Conservation (phyloP, 2,329 filamentous ascomycete genomes). For the Trichoderma afroharzianum region DNA sequence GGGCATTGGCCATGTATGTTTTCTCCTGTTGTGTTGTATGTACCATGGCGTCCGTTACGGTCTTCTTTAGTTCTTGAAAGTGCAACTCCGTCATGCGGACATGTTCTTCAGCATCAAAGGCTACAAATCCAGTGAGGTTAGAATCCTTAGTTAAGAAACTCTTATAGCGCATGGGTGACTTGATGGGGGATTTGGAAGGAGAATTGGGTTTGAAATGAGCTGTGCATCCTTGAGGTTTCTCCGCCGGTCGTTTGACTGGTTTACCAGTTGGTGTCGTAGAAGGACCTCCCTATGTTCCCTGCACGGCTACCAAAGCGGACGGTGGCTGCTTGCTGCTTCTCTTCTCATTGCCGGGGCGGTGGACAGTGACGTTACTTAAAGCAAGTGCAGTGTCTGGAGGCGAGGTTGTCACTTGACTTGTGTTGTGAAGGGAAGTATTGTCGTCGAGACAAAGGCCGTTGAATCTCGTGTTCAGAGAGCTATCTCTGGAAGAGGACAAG, state of each 20-base stretch:
- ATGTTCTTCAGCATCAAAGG: slow-evolving; percentile 74
- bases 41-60: slow-evolving; percentile 52
- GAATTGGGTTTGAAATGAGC: slow-evolving; percentile 31
- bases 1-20: slow-evolving; percentile 67
- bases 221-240: slow-evolving; percentile 32
- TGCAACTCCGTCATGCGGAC: slow-evolving; percentile 74
- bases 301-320: slow-evolving; percentile 19
- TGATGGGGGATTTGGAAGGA: slow-evolving; percentile 34
- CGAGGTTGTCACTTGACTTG: slow-evolving; percentile 48
- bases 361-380: slow-evolving; percentile 28
- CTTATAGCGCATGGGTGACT: slow-evolving; percentile 44
- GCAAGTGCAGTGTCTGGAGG: slow-evolving; percentile 17
- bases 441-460: slow-evolving; percentile 39
- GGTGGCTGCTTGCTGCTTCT: slow-evolving; percentile 17
- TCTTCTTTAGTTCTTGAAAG: slow-evolving; percentile 61
- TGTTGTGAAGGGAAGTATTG: slow-evolving; percentile 23
- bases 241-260: slow-evolving; percentile 31
- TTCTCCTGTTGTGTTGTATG: slow-evolving; percentile 64
- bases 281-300: slow-evolving; percentile 31
- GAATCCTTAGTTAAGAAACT: slow-evolving; percentile 68
- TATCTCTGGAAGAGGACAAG: slow-evolving; percentile 38
- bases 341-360: slow-evolving; percentile 26
- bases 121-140: slow-evolving; percentile 62
- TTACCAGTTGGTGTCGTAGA: slow-evolving; percentile 33
- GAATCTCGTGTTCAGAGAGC: slow-evolving; percentile 40